Percentiles rank a stretch among this genome's conserved stretches.
Conservation (phyloP, 2,329 filamentous ascomycete species). For the Trichophyton mentagrophytes region DNA sequence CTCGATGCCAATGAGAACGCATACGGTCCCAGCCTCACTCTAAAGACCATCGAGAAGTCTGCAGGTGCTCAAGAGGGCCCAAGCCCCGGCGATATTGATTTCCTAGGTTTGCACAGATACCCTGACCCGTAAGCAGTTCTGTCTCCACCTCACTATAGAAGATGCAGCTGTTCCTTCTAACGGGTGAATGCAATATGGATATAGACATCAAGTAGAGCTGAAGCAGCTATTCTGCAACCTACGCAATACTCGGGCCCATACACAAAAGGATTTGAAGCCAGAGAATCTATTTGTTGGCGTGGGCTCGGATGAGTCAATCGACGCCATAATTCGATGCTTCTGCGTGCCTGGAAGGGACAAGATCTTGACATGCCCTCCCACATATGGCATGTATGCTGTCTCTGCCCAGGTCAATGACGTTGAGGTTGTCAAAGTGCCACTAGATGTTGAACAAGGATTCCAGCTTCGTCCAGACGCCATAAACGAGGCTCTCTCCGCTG, state of each 20-base stretch:
- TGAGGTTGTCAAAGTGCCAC: constrained; percentile 69
- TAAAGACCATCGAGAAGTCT: constrained; percentile 39
- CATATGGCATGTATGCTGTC: constrained; percentile 96
- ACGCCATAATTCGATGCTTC: constrained; percentile 85
- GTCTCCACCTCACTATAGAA: background rate
- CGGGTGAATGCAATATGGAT: background rate
- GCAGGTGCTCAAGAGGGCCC: constrained; percentile 30
- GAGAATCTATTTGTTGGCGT: constrained; percentile 89
- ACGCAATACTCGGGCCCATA: constrained; percentile 72
- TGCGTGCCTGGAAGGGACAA: constrained; percentile 76
- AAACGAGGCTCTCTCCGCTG: constrained; percentile 49
- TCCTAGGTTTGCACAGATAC: constrained; percentile 79
- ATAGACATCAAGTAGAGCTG: constrained; percentile 65
- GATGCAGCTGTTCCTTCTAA: background rate
- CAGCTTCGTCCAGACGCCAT: constrained; percentile 60
- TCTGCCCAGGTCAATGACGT: constrained; percentile 92
- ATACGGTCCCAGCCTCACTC: constrained; percentile 65
- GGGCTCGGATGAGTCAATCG: constrained; percentile 92
- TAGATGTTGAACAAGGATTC: constrained; percentile 61
- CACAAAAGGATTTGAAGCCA: constrained; percentile 56
- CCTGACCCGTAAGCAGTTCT: constrained; percentile 56
- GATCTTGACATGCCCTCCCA: constrained; percentile 89
- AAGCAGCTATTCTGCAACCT: constrained; percentile 79
- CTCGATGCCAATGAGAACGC: constrained; percentile 98
- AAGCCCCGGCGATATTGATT: constrained; percentile 47